Base-by-base conservation (phyloP, 2,329 filamentous ascomycete genomes). In the Phaeosphaeriaceae sp. region DNA sequence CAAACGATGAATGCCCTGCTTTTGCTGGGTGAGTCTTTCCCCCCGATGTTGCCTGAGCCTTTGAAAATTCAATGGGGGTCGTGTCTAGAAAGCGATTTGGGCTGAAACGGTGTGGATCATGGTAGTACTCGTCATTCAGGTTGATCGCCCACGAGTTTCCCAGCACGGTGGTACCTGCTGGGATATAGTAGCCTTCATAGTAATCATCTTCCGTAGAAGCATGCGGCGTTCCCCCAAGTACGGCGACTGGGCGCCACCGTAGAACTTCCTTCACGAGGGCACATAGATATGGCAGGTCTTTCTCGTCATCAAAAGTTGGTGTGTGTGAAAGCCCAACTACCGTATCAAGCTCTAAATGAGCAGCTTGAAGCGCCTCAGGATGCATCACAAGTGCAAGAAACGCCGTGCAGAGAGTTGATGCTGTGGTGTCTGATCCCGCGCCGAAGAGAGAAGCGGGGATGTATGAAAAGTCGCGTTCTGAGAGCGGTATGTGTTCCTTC, bases 381-480 rank as follows among this genome's bases (percentile, higher is more conserved):
- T 78, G 78, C 50, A 79, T 52, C 67, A 77, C 49, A 68, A 83
- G 50, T 46, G 83, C 62, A 55, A 82, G 48, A 56, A 84, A 77
- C 66, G 76, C 79, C 13, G 73, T 75, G 50, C 77, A 77, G 16
- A 82, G 67, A 0, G 76, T 79, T 12, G 74, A 77, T 0, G 78
- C 75, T 0, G 79, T 81, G 0, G 80, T 82, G 52, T 82, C 80
- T 4, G 73, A 80, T 21, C 80, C 76, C 9, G 78, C 80, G 21
- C 79, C 79, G 48, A 79, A 78, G 6, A 80, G 64, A 0, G 71
- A 74, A 2, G 74, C 75, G 1, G 77, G 71, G 5, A 79, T 69
- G 59, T 76, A 79, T 3, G 74, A 73, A 46, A 79, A 72, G 52
- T 79, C 69, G 11, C 70, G 69, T 13, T 74, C 68, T 0, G 73